These are phyloP conservation scores for Paecilomyces sp. DNA, from an alignment of 2,329 filamentous ascomycete genomes.

Conservation along the genomic window DNA sequence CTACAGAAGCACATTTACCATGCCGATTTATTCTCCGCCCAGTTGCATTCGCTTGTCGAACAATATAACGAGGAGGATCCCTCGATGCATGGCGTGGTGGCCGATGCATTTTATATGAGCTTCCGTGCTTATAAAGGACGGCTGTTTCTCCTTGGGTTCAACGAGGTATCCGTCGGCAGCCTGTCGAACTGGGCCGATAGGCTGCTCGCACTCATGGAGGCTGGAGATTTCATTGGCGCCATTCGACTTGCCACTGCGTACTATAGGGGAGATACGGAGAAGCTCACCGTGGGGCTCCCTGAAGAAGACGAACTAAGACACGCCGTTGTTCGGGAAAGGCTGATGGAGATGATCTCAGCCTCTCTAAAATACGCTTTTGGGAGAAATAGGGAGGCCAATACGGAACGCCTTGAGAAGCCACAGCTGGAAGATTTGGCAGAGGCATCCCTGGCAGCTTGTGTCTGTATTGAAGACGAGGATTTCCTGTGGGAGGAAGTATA, in stretches of 20 bases:
- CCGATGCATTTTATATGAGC: slow-evolving; percentile 97
- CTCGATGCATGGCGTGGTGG: slow-evolving; percentile 90
- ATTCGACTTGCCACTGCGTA: slow-evolving; percentile 88
- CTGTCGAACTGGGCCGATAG: slow-evolving; percentile 97
- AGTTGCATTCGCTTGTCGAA: slow-evolving; percentile 78
- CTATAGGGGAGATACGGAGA: slow-evolving; percentile 85
- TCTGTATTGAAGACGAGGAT: slow-evolving; percentile 67
- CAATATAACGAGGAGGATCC: slow-evolving; percentile 78
- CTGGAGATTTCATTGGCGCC: slow-evolving; percentile 89
- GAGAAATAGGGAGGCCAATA: slow-evolving; percentile 45
- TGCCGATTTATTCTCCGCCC: slow-evolving; percentile 78
- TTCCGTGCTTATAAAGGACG: slow-evolving; percentile 92
- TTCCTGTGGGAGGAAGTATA: slow-evolving; percentile 91
- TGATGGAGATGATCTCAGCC: slow-evolving; percentile 88
- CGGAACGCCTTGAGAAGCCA: slow-evolving; percentile 46
- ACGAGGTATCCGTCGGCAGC: slow-evolving; percentile 82
- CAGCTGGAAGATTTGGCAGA: slow-evolving; percentile 72
- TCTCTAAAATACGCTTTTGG: slow-evolving; percentile 85
- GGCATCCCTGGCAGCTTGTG: slow-evolving; percentile 75
- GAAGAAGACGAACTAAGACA: slow-evolving; percentile 73
- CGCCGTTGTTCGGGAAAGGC: slow-evolving; percentile 75
- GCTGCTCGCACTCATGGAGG: slow-evolving; percentile 87
- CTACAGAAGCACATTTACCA: slow-evolving; percentile 91
- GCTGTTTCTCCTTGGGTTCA: slow-evolving; percentile 87
- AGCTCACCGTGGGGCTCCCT: slow-evolving; percentile 85